Base-by-base conservation (phyloP, 164 flowering plant species). In the Macadamia tetraphylla region DNA sequence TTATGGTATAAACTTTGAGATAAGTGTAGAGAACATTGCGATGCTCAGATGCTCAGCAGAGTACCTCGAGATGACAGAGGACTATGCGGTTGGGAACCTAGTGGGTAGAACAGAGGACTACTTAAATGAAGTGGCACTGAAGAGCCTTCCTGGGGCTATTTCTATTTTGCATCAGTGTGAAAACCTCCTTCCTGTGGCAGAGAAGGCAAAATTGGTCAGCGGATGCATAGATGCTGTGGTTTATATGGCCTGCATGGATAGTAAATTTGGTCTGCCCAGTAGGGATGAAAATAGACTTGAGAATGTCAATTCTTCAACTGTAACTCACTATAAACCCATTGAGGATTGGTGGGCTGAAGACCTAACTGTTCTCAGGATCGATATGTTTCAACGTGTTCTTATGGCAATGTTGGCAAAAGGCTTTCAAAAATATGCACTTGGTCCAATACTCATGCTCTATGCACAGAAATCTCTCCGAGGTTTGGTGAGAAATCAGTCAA, bases 331-430 rank as follows among this genome's bases (percentile, higher is more conserved):
- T 15, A 86, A 83, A 73, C 74, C 84, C 6, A 63, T 86, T 15
- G 92, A 84, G 35, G 94, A 91, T 78, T 91, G 96, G 96, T 94
- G 98, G 98, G 90, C 95, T 51, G 98, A 91, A 67, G 98, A 94
- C 73, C 73, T 94, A 51, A 79, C 87, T 40, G 77, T 82, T 44
- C 84, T 94, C 3, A 77, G 94, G 71, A 85, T 94, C 29, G 96
- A 92, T 72, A 64, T 85, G 52, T 94, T 94, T 70, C 98, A 92
- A 63, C 60, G 96, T 69, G 92, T 92, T 71, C 70, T 92, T 15
- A 70, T 86, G 23, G 91, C 99, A 58, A 89, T 94, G 98, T 82
- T 85, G 77, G 84, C 91, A 6, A 86, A 94, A 69, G 99, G 98
- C 31, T 86, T 89, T 66, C 86, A 87, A 62, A 90, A 85, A 58